phyloP scores from a whole-genome alignment of 495 filamentous ascomycete species.

The Clohesyomyces aquaticus region DNA sequence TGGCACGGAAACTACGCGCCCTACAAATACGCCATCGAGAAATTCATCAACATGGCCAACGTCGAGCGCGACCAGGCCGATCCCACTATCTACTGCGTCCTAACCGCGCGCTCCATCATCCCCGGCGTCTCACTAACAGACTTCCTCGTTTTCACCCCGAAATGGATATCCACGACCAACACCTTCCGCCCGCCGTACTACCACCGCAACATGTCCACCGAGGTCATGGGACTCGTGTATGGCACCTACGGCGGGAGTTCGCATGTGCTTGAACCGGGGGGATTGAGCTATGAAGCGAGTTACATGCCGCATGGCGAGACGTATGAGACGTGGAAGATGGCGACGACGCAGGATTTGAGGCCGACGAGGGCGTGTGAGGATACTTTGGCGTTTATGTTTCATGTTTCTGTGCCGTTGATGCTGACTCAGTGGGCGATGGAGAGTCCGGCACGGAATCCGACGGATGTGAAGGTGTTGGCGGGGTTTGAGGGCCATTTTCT shows the following conservation, averaged over 20 bases:
- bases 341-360: constrained; percentile 2
- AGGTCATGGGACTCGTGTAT: constrained; percentile 8
- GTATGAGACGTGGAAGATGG: constrained; percentile 8
- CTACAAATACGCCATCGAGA: constrained; percentile 17
- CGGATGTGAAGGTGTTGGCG: background rate
- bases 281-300: constrained; percentile 8
- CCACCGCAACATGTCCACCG: constrained; percentile 12
- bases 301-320: constrained; percentile 12
- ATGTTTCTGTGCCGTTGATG: constrained; percentile 6
- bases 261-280: constrained; percentile 9
- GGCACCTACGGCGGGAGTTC: constrained; percentile 8
- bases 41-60: constrained; percentile 9
- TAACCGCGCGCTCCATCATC: constrained; percentile 4
- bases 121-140: constrained; percentile 8
- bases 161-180: background rate
- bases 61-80: constrained; percentile 12
- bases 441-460: constrained; percentile 1
- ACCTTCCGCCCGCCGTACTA: constrained; percentile 19
- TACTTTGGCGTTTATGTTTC: constrained; percentile 7
- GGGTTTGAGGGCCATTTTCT: constrained; percentile 6
- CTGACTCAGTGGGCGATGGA: constrained; percentile 3
- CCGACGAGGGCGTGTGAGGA: constrained; percentile 3
- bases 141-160: constrained; percentile 19
- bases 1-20: constrained; percentile 13
- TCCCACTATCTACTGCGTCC: constrained; percentile 22